Evolutionary conservation across 441 rosid genomes (phyloP), one percentile per base, ranked within the genome.

Genomic region (Hura crepitans): DNA sequence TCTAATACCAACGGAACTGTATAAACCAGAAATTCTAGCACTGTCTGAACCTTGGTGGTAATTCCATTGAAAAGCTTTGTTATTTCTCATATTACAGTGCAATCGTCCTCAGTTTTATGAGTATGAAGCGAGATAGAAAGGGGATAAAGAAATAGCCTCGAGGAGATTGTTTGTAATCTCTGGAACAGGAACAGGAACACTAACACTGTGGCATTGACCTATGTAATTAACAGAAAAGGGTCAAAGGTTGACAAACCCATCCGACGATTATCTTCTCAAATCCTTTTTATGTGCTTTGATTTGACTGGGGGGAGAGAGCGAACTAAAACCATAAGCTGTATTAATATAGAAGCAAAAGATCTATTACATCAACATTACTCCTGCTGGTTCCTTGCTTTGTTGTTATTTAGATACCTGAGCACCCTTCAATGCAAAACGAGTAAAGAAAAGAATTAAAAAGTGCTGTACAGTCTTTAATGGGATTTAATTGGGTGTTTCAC

Each of bases 391-490:
- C 43, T 11, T 45, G 28, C 60, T 67, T 54, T n/a, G n/a, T n/a
- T n/a, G n/a, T 45, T 15, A 55, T 18, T 23, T 37, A 27, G 67
- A 37, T 61, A 42, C 17, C 58, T 3, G 17, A 37, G 39, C 68
- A 30, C 22, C 77, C 87, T 81, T 81, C 74, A 62, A 55, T 22
- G 37, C 65, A 17, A 49, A 73, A 35, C 62, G 45, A 62, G 31
- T 39, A 27, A 62, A 68, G 45, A 39, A 14, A 39, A 51, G n/a
- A n/a, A n/a, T 47, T 65, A 37, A 53, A 65, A n/a, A n/a, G n/a
- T n/a, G n/a, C n/a, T n/a, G n/a, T n/a, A n/a, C n/a, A n/a, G n/a
- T n/a, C n/a, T n/a, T n/a, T n/a, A n/a, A n/a, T n/a, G n/a, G n/a
- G n/a, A n/a, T n/a, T n/a, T n/a, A n/a, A n/a, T n/a, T n/a, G n/a